These are phyloP conservation scores for Calonectria hongkongensis DNA, from an alignment of 2,329 filamentous ascomycete genomes.

Conservation along the genomic window DNA sequence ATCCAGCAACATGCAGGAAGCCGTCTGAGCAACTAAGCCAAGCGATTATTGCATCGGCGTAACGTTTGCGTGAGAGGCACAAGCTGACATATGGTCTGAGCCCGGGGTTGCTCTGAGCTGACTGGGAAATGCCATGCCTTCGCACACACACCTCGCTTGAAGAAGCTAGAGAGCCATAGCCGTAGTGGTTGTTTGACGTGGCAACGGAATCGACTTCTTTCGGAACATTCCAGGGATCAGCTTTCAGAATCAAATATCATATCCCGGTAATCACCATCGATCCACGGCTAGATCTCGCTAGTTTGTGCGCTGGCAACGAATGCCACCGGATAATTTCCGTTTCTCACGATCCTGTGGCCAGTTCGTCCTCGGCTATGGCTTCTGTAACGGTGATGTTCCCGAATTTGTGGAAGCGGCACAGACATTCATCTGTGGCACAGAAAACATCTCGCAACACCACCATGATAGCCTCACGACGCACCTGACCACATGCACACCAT, in stretches of 20 bases:
- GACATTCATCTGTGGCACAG: neutral
- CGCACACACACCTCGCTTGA: neutral
- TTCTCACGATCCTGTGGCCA: neutral
- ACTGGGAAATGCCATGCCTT: constrained; percentile 15
- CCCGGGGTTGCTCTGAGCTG: constrained; percentile 21
- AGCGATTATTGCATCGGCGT: neutral
- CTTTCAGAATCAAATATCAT: neutral
- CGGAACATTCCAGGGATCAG: neutral
- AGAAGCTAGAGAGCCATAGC: neutral
- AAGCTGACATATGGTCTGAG: constrained; percentile 20
- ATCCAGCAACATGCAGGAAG: neutral
- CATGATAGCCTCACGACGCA: constrained; percentile 22
- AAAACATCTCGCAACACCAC: constrained; percentile 32
- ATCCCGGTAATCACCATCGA: constrained; percentile 28
- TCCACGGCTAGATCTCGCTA: constrained; percentile 23
- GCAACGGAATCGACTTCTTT: neutral
- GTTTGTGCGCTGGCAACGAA: constrained; percentile 28
- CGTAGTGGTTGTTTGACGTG: constrained; percentile 13
- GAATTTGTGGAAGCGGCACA: constrained; percentile 17
- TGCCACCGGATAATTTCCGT: constrained; percentile 14
- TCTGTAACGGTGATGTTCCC: constrained; percentile 1
- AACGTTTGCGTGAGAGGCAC: neutral
- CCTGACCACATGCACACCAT: constrained; percentile 33
- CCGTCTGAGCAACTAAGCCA: neutral
- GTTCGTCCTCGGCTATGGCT: constrained; percentile 18